Evolutionary conservation across 1,139 yeast genomes (phyloP).

Genomic region (Diutina ranongensis): DNA sequence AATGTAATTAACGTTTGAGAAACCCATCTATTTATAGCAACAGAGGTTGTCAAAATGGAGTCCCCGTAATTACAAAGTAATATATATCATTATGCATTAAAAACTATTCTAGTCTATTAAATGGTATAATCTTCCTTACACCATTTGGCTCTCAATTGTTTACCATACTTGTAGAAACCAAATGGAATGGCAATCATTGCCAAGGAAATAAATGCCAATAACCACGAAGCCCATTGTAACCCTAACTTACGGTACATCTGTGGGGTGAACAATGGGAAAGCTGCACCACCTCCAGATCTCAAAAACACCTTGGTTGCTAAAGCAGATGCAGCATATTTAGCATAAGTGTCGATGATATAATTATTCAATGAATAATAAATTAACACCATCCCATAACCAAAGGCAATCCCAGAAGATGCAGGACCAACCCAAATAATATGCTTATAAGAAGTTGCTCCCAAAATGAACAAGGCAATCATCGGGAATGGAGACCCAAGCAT

Average conservation of each 20-base stretch:
- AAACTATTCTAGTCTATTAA: too few species aligned
- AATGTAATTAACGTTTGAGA: too few species aligned
- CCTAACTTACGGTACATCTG: slow-evolving; percentile 73
- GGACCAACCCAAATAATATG: slow-evolving; percentile 91
- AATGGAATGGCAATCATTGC: slow-evolving; percentile 82
- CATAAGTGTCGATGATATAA: slow-evolving; percentile 81
- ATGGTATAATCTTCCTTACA: slow-evolving; percentile 50
- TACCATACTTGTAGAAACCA: slow-evolving; percentile 64
- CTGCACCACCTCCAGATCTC: slow-evolving; percentile 83
- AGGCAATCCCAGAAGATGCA: slow-evolving; percentile 79
- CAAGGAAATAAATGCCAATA: slow-evolving; percentile 71
- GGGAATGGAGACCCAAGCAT: slow-evolving; percentile 88
- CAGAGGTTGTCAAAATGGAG: too few species aligned
- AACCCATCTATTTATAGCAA: too few species aligned
- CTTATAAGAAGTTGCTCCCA: slow-evolving; percentile 79
- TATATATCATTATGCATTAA: too few species aligned
- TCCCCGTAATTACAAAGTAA: too few species aligned
- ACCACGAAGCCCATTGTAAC: slow-evolving; percentile 73
- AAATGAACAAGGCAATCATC: slow-evolving; percentile 73
- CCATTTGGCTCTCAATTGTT: slow-evolving; percentile 45
- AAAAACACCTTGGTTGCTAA: slow-evolving; percentile 82
- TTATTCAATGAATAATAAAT: slow-evolving; percentile 80
- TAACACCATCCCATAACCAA: slow-evolving; percentile 88
- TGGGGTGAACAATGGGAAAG: slow-evolving; percentile 80
- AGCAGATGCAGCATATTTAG: slow-evolving; percentile 82